Base-by-base conservation (phyloP, 371 early-diverging fungal species). In the Mortierella sp. region DNA sequence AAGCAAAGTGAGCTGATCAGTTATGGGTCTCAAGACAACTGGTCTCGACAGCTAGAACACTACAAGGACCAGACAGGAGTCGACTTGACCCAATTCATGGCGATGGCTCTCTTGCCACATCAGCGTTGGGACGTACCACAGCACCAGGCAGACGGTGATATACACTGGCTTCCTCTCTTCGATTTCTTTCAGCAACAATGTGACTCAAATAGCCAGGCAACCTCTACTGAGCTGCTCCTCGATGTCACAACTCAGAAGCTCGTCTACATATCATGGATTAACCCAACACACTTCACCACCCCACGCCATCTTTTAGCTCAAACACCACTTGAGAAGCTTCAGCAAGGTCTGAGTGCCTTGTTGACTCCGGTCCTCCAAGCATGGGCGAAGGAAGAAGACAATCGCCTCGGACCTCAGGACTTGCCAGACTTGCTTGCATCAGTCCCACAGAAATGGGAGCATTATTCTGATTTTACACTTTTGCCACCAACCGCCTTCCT, bases 361-460 rank as follows among this genome's bases (percentile, higher is more conserved):
- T 46, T 77, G 25, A 30, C 62, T 2, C 79, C 79, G 6, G 59
- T 50, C 23, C 62, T 77, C 29, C 55, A 58, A 29, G 23, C 59
- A n/a, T 76, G 64, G 72, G 56, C 69, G 1, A 50, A 1, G 7
- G 12, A 29, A 16, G 19, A 57, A 43, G n/a, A 16, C 47, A 12
- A n/a, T 23, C 28, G 53, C 0, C 25, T 46, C 0, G 66, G 57
- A 18, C 66, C n/a, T 14, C 45, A 45, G 29, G 50, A 64, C 7
- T 60, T 60, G 5, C 23, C 56, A 15, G 55, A 62, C 0, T 12
- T 46, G 1, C 62, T 76, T 2, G 68, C 68, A 37, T 62, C 73
- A 1, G 37, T 83, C 11, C 81, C 83, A 25, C 67, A 65, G 30
- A 83, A 83, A 58, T 83, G 83, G 83, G 83, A 83, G 19, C 74